Conservation (phyloP, 805 yeast genomes). For the Saccharomycopsis babjevae region DNA sequence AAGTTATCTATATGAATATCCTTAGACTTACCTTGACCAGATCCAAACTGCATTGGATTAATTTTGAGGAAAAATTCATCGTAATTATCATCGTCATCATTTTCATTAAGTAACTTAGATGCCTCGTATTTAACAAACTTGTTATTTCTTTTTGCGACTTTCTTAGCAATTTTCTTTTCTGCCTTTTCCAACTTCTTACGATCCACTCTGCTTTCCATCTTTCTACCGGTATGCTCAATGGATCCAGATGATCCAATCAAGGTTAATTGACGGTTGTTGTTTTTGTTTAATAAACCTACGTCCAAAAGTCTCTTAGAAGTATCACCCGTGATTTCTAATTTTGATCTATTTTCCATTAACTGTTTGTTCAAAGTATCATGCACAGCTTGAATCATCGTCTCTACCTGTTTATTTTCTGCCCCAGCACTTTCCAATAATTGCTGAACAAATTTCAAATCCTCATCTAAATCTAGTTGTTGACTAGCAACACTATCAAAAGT, state of each 20-base stretch:
- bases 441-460: slow-evolving; percentile 60
- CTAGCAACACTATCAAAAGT: slow-evolving; percentile 79
- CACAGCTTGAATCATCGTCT: slow-evolving; percentile 36
- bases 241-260: slow-evolving; percentile 70
- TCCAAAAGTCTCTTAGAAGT: slow-evolving; percentile 79
- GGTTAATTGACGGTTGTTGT: slow-evolving; percentile 57
- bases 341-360: slow-evolving; percentile 58
- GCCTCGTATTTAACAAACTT: slow-evolving; percentile 85
- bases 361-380: slow-evolving; percentile 41
- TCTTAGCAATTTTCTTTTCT: slow-evolving; percentile 93
- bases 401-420: slow-evolving; percentile 51
- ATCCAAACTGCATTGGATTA: slow-evolving; percentile 86
- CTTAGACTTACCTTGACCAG: slow-evolving; percentile 92
- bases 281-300: slow-evolving; percentile 59
- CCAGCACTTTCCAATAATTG: slow-evolving; percentile 73
- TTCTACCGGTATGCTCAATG: slow-evolving; percentile 84
- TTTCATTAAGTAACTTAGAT: slow-evolving; percentile 69
- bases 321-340: slow-evolving; percentile 71
- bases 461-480: slow-evolving; percentile 52
- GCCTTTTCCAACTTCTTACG: slow-evolving; percentile 95
- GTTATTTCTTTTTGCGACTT: slow-evolving; percentile 80
- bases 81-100: slow-evolving; percentile 56
- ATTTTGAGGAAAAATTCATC: slow-evolving; percentile 92
- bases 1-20: slow-evolving; percentile 89
- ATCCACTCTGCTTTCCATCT: slow-evolving; percentile 89